Conservation (phyloP, 1,139 yeast species). For the Zygoascus meyerae region DNA sequence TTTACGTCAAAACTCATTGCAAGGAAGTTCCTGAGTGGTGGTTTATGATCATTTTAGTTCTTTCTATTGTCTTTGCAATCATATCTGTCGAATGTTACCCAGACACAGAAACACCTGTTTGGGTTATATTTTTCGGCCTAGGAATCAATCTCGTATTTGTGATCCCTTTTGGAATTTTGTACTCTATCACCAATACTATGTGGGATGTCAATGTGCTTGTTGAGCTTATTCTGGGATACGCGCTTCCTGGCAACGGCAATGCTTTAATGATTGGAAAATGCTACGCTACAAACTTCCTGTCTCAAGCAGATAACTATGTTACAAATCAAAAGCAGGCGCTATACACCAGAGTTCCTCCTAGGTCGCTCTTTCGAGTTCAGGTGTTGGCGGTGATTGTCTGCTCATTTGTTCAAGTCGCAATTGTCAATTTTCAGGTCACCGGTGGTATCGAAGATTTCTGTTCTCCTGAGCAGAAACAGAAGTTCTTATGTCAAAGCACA, state of each 20-base stretch:
- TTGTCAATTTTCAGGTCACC: slow-evolving; percentile 45
- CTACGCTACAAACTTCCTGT: slow-evolving; percentile 52
- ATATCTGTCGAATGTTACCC: slow-evolving; percentile 41
- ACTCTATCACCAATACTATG: slow-evolving; percentile 48
- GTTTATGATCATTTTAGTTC: slow-evolving; percentile 44
- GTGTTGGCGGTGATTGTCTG: slow-evolving; percentile 36
- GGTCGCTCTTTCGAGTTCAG: slow-evolving; percentile 55
- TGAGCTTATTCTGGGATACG: slow-evolving; percentile 57
- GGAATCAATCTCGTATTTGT: slow-evolving; percentile 51
- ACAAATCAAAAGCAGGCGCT: slow-evolving; percentile 54
- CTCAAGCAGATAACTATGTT: slow-evolving; percentile 53
- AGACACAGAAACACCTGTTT: slow-evolving; percentile 41
- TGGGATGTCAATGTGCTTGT: slow-evolving; percentile 56
- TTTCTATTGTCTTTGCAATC: slow-evolving; percentile 47
- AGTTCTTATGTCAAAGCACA: slow-evolving; percentile 36
- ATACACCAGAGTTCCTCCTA: slow-evolving; percentile 53
- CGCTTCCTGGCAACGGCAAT: slow-evolving; percentile 56
- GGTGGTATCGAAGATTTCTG: slow-evolving; percentile 31
- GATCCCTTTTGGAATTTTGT: slow-evolving; percentile 44
- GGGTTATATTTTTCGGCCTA: slow-evolving; percentile 54
- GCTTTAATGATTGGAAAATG: slow-evolving; percentile 58
- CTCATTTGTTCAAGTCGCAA: slow-evolving; percentile 44
- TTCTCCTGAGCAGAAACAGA: slow-evolving; percentile 21
- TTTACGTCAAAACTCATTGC: slow-evolving; percentile 30
- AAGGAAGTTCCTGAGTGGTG: slow-evolving; percentile 62